Conservation (phyloP, 345 rosid species). For the Mangifera indica region DNA sequence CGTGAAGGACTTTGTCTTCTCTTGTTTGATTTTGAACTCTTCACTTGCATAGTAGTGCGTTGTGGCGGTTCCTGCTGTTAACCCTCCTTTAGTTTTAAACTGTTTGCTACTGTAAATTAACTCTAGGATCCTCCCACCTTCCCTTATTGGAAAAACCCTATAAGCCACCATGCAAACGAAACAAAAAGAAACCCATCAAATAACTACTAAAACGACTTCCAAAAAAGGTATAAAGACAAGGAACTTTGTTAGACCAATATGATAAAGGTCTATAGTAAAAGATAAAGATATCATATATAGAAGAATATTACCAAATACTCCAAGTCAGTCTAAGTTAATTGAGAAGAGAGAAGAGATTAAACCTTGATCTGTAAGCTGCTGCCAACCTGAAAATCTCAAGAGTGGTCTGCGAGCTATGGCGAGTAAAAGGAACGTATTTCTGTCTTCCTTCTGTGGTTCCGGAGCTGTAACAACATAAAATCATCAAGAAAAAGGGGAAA, state of each 20-base stretch:
- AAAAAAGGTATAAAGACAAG: background rate
- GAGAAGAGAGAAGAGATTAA: background rate
- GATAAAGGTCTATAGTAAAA: background rate
- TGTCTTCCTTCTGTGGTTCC: conserved; percentile 95
- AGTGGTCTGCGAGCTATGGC: conserved; percentile 72
- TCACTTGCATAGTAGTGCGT: conserved; percentile 87
- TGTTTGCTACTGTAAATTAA: conserved; percentile 82
- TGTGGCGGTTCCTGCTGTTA: conserved; percentile 84
- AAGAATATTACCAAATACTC: no score
- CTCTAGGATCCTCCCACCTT: conserved; percentile 85
- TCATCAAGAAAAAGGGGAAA: background rate
- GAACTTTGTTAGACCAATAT: background rate
- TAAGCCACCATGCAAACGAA: background rate
- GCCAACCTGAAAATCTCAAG: conserved; percentile 75
- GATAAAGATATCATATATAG: background rate
- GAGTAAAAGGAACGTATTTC: conserved; percentile 78
- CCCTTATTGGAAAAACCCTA: conserved; percentile 69
- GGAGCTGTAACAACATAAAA: conserved; percentile 44
- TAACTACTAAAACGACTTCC: background rate
- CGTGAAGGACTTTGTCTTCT: conserved; percentile 64
- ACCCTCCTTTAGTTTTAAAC: conserved; percentile 70
- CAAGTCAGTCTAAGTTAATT: no score
- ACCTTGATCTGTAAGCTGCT: conserved; percentile 94
- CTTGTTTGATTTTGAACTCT: conserved; percentile 82
- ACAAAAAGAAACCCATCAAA: background rate